phyloP scores from a whole-genome alignment of 805 yeast genomes.

The Monosporozyma yasuniensis region DNA sequence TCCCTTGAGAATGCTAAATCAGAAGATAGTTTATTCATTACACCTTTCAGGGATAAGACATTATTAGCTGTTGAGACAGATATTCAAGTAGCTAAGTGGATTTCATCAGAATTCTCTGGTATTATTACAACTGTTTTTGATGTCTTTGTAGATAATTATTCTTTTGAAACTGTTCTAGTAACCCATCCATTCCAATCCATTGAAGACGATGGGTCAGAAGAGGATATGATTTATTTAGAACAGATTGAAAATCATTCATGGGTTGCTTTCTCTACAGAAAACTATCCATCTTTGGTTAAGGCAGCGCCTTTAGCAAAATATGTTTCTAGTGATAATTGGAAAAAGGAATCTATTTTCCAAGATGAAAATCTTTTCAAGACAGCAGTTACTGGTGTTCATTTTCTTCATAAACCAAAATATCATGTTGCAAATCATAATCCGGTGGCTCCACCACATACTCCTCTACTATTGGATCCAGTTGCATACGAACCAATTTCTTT shows the following conservation, averaged over 20 bases:
- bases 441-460: constrained; percentile 8
- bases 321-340: constrained; percentile 36
- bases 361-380: constrained; percentile 34
- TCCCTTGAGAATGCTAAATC: constrained; percentile 45
- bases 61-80: constrained; percentile 64
- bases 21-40: constrained; percentile 64
- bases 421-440: constrained; percentile 2
- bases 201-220: constrained; percentile 14
- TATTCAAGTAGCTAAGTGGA: constrained; percentile 73
- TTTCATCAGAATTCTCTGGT: constrained; percentile 53
- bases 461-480: constrained; percentile 22
- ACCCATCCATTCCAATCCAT: constrained; percentile 54
- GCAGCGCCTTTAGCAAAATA: constrained; percentile 71
- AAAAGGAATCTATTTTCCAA: constrained; percentile 31
- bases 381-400: constrained; percentile 46
- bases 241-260: constrained; percentile 58
- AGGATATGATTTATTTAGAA: constrained; percentile 55
- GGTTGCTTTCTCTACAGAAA: constrained; percentile 74
- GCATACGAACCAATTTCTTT: constrained; percentile 7
- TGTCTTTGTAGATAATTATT: constrained; percentile 35
- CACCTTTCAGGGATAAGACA: constrained; percentile 77
- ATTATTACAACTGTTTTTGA: constrained; percentile 76
- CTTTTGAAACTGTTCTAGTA: constrained; percentile 39
- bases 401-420: constrained; percentile 5
- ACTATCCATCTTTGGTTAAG: constrained; percentile 73